A percentile compares a stretch with the other conserved stretches of the same genome.
These are phyloP conservation scores for Diaporthe australafricana DNA, from an alignment of 2,329 filamentous ascomycete species.

Conservation along the genomic window DNA sequence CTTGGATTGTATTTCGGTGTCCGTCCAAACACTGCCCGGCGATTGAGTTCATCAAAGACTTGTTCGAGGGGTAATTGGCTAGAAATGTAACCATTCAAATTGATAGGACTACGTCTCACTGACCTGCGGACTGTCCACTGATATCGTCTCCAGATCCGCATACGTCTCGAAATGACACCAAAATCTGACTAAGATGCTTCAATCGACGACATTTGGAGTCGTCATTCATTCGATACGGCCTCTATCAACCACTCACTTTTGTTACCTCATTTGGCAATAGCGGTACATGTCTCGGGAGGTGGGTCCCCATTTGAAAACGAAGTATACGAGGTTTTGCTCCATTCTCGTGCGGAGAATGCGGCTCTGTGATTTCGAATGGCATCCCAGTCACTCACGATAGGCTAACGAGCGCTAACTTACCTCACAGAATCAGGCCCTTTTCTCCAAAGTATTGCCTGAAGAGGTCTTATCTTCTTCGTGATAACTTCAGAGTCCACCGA, in stretches of 20 bases:
- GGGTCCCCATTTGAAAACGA: constrained; percentile 9
- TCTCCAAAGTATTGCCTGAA: background rate
- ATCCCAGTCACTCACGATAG: background rate
- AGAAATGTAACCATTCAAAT: no score
- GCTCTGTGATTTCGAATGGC: constrained; percentile 7
- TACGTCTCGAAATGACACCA: no score
- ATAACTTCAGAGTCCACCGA: background rate
- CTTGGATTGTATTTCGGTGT: no score
- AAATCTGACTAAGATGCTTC: no score
- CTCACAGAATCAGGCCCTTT: background rate
- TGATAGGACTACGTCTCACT: no score
- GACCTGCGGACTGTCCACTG: no score
- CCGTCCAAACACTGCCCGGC: no score
- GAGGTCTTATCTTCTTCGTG: background rate
- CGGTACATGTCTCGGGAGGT: background rate
- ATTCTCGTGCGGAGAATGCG: background rate
- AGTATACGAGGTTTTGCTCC: background rate
- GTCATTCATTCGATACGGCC: background rate
- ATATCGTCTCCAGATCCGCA: no score
- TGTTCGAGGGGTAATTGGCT: no score
- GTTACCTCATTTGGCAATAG: constrained; percentile 1
- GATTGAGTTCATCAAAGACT: no score
- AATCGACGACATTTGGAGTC: background rate
- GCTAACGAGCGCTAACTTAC: background rate
- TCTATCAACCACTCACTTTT: constrained; percentile 8